Evolutionary conservation across 352 stramenopile genomes (phyloP).

Genomic region (Lagenidium giganteum): DNA sequence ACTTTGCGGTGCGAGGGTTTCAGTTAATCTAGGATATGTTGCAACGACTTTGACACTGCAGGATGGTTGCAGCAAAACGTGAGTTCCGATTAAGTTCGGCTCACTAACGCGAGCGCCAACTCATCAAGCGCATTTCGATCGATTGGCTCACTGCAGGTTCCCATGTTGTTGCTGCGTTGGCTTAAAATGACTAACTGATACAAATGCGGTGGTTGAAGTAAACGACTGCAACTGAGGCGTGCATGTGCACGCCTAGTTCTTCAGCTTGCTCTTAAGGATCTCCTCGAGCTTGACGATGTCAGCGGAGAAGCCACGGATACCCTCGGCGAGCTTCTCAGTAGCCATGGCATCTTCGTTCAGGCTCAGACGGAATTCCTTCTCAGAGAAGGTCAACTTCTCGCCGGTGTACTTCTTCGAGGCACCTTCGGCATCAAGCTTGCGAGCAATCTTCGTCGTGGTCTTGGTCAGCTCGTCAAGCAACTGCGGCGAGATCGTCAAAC

Average conservation of each 20-base stretch:
- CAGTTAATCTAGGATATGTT: too few species aligned
- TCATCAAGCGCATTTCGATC: too few species aligned
- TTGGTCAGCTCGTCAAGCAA: constrained; percentile 91
- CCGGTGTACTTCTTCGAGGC: constrained; percentile 53
- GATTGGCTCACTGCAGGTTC: too few species aligned
- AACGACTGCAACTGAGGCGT: background rate
- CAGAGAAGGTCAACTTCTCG: constrained; percentile 70
- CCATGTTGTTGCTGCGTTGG: background rate
- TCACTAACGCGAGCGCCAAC: too few species aligned
- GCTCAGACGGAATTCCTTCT: constrained; percentile 95
- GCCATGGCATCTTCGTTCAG: constrained; percentile 97
- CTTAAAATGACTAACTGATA: too few species aligned
- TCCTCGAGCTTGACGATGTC: constrained; percentile 98
- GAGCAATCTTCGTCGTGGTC: constrained; percentile 48
- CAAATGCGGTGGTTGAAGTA: too few species aligned
- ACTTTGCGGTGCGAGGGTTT: too few species aligned
- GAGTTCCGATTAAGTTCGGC: too few species aligned
- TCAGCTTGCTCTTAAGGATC: constrained; percentile 94
- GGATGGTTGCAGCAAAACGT: background rate
- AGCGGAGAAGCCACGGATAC: constrained; percentile 92
- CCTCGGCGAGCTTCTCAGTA: constrained; percentile 95
- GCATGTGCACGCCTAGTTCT: constrained; percentile 28
- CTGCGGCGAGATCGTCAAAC: constrained; percentile 94
- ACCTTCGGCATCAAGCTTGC: constrained; percentile 73
- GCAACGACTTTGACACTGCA: too few species aligned